These are phyloP conservation scores for Colletotrichum cereale DNA, from an alignment of 2,329 filamentous ascomycete genomes.

Conservation along the genomic window DNA sequence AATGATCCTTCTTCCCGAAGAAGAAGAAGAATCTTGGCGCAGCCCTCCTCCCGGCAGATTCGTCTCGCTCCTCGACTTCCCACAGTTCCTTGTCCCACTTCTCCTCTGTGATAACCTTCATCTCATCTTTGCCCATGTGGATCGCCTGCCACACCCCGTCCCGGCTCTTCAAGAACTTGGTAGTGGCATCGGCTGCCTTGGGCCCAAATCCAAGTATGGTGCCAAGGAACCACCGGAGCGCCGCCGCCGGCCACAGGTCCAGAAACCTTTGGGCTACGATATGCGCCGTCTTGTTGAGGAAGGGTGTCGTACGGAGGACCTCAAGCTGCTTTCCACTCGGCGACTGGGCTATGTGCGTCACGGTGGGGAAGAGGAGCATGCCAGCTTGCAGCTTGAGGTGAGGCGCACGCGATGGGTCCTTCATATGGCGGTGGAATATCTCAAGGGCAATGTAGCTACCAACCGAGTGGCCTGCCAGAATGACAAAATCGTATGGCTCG, in stretches of 20 bases:
- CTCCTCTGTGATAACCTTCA: slow-evolving; percentile 69
- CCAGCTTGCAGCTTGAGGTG: slow-evolving; percentile 62
- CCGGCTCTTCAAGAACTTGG: slow-evolving; percentile 65
- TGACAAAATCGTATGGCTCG: slow-evolving; percentile 66
- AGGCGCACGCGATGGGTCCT: slow-evolving; percentile 49
- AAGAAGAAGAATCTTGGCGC: slow-evolving; percentile 69
- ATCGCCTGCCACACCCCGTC: slow-evolving; percentile 72
- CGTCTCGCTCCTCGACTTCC: slow-evolving; percentile 52
- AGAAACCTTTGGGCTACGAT: slow-evolving; percentile 57
- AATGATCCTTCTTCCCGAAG: slow-evolving; percentile 71
- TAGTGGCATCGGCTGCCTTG: slow-evolving; percentile 63
- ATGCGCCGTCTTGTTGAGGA: slow-evolving; percentile 57
- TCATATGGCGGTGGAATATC: slow-evolving; percentile 69
- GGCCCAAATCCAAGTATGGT: slow-evolving; percentile 61
- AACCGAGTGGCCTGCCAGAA: slow-evolving; percentile 81
- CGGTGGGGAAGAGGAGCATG: slow-evolving; percentile 79
- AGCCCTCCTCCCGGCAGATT: slow-evolving; percentile 18
- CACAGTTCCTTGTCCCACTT: slow-evolving; percentile 71
- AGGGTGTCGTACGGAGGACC: slow-evolving; percentile 55
- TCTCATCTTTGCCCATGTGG: slow-evolving; percentile 70
- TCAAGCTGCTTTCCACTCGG: slow-evolving; percentile 68
- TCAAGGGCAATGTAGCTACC: slow-evolving; percentile 80
- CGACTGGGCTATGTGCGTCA: slow-evolving; percentile 77
- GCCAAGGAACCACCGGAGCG: slow-evolving; percentile 59
- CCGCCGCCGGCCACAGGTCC: slow-evolving; percentile 53